Evolutionary conservation across 768 basidiomycete species (phyloP).

Genomic region (Lentinula sp.): DNA sequence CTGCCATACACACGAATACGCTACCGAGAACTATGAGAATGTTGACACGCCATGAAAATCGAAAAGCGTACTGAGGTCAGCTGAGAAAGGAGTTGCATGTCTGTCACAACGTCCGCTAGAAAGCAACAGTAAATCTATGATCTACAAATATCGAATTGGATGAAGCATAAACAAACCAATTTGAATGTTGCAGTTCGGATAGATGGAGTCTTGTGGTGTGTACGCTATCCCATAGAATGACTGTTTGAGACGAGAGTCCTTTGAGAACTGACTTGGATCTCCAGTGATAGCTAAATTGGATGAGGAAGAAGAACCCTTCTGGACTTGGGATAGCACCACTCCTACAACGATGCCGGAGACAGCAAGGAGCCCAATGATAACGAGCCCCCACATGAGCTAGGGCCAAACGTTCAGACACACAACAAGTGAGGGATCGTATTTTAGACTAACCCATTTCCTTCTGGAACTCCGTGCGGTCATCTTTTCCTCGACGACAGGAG

Average conservation of each 20-base stretch:
- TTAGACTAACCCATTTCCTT: not conserved
- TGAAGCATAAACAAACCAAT: slow-evolving; percentile 26
- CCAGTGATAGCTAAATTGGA: slow-evolving; percentile 14
- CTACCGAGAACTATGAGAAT: not conserved
- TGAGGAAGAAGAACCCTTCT: not conserved
- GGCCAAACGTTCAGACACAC: not conserved
- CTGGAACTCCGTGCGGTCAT: not conserved
- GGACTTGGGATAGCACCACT: slow-evolving; percentile 42
- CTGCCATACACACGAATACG: slow-evolving; percentile 82
- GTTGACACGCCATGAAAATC: not conserved
- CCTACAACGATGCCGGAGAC: slow-evolving; percentile 44
- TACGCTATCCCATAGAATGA: slow-evolving; percentile 84
- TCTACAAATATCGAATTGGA: slow-evolving; percentile 69
- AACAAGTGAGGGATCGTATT: not conserved
- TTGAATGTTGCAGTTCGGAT: slow-evolving; percentile 61
- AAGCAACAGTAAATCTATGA: slow-evolving; percentile 5
- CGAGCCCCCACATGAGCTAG: slow-evolving; percentile 39
- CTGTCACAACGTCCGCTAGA: slow-evolving; percentile 1
- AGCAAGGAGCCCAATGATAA: slow-evolving; percentile 26
- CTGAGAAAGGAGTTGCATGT: slow-evolving; percentile 68
- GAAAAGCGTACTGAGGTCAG: slow-evolving; percentile 48
- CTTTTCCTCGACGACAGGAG: not conserved
- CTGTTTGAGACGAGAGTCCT: slow-evolving; percentile 61
- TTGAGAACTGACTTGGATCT: slow-evolving; percentile 78
- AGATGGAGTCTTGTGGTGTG: slow-evolving; percentile 68